phyloP scores from a whole-genome alignment of 2,329 filamentous ascomycete genomes.

The Penicillium olsonii region DNA sequence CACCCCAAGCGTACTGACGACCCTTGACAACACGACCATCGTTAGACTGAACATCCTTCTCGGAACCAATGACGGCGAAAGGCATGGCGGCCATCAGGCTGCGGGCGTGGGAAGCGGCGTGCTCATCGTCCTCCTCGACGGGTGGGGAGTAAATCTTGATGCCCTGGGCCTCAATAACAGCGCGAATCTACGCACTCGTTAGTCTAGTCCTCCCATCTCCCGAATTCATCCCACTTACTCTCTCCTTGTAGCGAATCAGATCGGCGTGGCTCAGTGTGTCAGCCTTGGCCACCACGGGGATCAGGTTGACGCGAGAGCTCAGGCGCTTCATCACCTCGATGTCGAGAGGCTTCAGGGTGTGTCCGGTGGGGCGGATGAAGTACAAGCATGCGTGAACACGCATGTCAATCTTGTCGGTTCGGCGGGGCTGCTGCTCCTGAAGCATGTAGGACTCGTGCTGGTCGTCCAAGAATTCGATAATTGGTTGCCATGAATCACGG shows the following conservation, averaged over 20 bases:
- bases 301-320: slow-evolving; percentile 96
- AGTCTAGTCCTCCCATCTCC: background rate
- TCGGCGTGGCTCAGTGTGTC: slow-evolving; percentile 94
- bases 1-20: slow-evolving; percentile 98
- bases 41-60: slow-evolving; percentile 97
- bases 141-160: slow-evolving; percentile 99
- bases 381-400: slow-evolving; percentile 98
- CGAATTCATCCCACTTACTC: slow-evolving; percentile 60
- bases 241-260: slow-evolving; percentile 89
- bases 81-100: slow-evolving; percentile 96
- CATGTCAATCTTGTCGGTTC: slow-evolving; percentile 98
- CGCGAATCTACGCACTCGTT: slow-evolving; percentile 68
- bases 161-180: slow-evolving; percentile 94
- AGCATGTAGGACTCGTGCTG: slow-evolving; percentile 99
- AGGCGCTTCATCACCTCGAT: slow-evolving; percentile 99
- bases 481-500: slow-evolving; percentile 99
- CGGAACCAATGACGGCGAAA: slow-evolving; percentile 96
- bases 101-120: slow-evolving; percentile 90
- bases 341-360: slow-evolving; percentile 97
- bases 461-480: slow-evolving; percentile 99
- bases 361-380: slow-evolving; percentile 97
- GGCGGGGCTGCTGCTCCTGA: slow-evolving; percentile 98
- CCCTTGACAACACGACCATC: slow-evolving; percentile 98
- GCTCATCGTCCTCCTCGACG: slow-evolving; percentile 96
- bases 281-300: slow-evolving; percentile 97